A percentile compares a stretch with the other conserved stretches of the same genome.
These are phyloP conservation scores for Alternaria hordeiaustralica DNA, from an alignment of 2,329 filamentous ascomycete genomes.

Conservation along the genomic window DNA sequence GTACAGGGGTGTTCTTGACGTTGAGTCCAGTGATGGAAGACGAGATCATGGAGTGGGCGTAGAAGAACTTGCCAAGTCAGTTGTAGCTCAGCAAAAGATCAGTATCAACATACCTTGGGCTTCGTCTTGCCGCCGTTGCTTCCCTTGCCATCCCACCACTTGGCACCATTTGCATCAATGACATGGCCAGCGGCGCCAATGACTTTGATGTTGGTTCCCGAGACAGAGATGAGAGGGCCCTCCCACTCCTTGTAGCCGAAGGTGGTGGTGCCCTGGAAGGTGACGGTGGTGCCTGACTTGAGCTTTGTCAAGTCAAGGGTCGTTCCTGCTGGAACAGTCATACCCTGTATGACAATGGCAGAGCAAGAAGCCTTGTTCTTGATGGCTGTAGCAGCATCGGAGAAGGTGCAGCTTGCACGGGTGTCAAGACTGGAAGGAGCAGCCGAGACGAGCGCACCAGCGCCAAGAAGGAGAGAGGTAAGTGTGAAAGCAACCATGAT, in stretches of 20 bases:
- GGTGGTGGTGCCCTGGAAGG: slow-evolving; percentile 70
- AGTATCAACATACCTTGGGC: slow-evolving; percentile 34
- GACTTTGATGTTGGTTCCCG: slow-evolving; percentile 65
- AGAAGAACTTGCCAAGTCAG: slow-evolving; percentile 63
- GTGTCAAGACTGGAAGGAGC: slow-evolving; percentile 38
- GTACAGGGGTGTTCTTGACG: slow-evolving; percentile 63
- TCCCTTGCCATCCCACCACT: slow-evolving; percentile 59
- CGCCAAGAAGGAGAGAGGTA: slow-evolving; percentile 30
- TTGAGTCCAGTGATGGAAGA: slow-evolving; percentile 60
- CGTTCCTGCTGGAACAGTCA: slow-evolving; percentile 63
- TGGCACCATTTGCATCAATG: slow-evolving; percentile 63
- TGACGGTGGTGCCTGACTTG: slow-evolving; percentile 60
- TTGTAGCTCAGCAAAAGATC: neutral
- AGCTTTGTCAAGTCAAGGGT: slow-evolving; percentile 66
- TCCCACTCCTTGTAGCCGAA: slow-evolving; percentile 71
- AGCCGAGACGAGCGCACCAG: slow-evolving; percentile 40
- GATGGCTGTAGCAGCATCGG: slow-evolving; percentile 56
- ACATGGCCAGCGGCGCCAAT: slow-evolving; percentile 62
- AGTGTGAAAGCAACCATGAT: slow-evolving; percentile 32
- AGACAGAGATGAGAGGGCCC: slow-evolving; percentile 68
- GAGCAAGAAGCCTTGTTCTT: slow-evolving; percentile 61
- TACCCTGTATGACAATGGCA: slow-evolving; percentile 60
- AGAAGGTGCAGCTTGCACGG: slow-evolving; percentile 62
- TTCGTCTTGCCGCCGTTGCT: slow-evolving; percentile 55
- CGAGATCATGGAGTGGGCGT: slow-evolving; percentile 58